Evolutionary conservation across 78 protist genomes (phyloP).

Genomic region (Anaeramoeba ignava): DNA sequence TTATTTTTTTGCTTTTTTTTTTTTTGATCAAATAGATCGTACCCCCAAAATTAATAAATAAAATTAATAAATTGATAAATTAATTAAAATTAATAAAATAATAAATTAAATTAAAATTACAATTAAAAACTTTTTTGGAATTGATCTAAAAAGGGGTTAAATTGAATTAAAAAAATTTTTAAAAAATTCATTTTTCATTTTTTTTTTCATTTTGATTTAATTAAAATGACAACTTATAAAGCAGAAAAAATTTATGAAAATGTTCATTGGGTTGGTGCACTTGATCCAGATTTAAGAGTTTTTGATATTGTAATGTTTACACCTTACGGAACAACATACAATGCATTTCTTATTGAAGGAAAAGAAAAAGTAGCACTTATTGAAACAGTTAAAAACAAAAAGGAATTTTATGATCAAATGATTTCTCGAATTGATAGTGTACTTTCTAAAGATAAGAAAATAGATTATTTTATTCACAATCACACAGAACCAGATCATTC

Average conservation of each 20-base stretch:
- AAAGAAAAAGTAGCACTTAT: background rate
- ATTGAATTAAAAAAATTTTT: too few species aligned
- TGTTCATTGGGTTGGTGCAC: background rate
- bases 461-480: background rate
- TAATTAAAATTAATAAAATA: too few species aligned
- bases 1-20: too few species aligned
- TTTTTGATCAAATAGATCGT: too few species aligned
- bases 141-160: too few species aligned
- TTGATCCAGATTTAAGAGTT: background rate
- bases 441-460: background rate
- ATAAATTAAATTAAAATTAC: too few species aligned
- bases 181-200: too few species aligned
- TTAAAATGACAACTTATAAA: too few species aligned
- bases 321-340: background rate
- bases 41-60: too few species aligned
- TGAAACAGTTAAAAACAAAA: background rate
- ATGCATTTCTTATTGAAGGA: background rate
- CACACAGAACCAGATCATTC: background rate
- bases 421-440: background rate
- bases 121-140: too few species aligned
- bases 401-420: background rate
- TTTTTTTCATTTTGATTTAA: too few species aligned
- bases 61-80: too few species aligned
- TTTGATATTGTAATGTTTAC: background rate
- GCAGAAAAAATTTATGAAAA: background rate